phyloP scores from a whole-genome alignment of 768 basidiomycete species.

The Lenzites betulinus region DNA sequence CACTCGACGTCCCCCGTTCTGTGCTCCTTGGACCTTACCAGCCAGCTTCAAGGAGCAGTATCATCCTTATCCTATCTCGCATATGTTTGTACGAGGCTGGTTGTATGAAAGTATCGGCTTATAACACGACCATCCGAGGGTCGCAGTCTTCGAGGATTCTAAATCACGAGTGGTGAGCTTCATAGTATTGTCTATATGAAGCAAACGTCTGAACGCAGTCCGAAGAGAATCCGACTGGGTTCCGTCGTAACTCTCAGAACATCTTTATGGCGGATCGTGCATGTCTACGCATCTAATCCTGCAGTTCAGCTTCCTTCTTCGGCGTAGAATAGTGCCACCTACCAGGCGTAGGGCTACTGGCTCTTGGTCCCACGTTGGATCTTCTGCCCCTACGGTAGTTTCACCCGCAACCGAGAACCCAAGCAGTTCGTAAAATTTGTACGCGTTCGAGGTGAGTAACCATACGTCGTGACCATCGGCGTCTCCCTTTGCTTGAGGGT shows the following conservation, averaged over 20 bases:
- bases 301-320: not conserved
- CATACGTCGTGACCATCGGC: slow-evolving; percentile 7
- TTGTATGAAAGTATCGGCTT: not conserved
- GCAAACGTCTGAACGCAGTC: no score
- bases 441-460: slow-evolving; percentile 18
- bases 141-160: not conserved
- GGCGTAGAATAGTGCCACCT: not conserved
- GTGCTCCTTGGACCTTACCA: not conserved
- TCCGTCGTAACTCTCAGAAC: no score
- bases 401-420: slow-evolving; percentile 13
- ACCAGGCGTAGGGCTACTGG: slow-evolving; percentile 22
- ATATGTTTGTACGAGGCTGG: not conserved
- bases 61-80: no score
- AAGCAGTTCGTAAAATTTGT: slow-evolving; percentile 19
- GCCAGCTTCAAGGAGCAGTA: not conserved
- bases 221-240: no score
- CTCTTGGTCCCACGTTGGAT: slow-evolving; percentile 18
- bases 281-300: slow-evolving; percentile 1
- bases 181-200: no score
- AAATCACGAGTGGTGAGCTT: not conserved
- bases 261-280: no score
- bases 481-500: slow-evolving; percentile 13
- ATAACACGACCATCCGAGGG: no score
- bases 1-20: not conserved
- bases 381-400: slow-evolving; percentile 8